Evolutionary conservation across 805 yeast species (phyloP).

Genomic region (Metschnikowia koreensis): DNA sequence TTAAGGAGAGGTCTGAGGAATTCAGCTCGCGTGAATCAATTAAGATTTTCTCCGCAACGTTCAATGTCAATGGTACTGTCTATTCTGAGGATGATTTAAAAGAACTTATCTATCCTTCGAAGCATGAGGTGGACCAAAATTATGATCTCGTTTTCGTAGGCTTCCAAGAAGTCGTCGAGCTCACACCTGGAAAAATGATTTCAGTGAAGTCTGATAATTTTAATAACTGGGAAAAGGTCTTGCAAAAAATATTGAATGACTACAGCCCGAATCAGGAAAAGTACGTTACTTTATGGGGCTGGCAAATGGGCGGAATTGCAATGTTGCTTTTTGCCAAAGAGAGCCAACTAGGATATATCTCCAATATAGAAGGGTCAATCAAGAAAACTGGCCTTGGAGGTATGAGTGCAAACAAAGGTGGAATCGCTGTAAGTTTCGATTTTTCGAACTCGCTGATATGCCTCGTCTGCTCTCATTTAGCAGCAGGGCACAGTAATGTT

Average conservation of each 20-base stretch:
- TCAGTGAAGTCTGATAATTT: slow-evolving; percentile 66
- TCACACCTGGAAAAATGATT: slow-evolving; percentile 79
- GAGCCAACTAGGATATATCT: slow-evolving; percentile 48
- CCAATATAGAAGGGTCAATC: slow-evolving; percentile 64
- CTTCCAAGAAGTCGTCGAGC: slow-evolving; percentile 82
- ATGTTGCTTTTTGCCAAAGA: slow-evolving; percentile 65
- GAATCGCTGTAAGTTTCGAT: slow-evolving; percentile 65
- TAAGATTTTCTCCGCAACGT: slow-evolving; percentile 47
- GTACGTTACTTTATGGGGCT: slow-evolving; percentile 64
- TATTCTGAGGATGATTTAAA: slow-evolving; percentile 40
- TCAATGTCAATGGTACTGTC: slow-evolving; percentile 52
- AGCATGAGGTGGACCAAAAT: slow-evolving; percentile 26
- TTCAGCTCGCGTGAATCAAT: slow-evolving; percentile 43
- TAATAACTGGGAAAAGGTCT: slow-evolving; percentile 62
- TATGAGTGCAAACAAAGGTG: slow-evolving; percentile 80
- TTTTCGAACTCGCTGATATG: slow-evolving; percentile 71
- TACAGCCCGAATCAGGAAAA: slow-evolving; percentile 32
- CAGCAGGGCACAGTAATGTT: slow-evolving; percentile 83
- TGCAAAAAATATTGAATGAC: slow-evolving; percentile 47
- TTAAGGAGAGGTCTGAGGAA: slow-evolving; percentile 38
- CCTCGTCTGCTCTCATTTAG: slow-evolving; percentile 82
- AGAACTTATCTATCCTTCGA: slow-evolving; percentile 46
- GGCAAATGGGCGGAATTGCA: slow-evolving; percentile 84
- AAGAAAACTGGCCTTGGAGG: slow-evolving; percentile 96
- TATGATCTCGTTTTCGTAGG: slow-evolving; percentile 82